Percentiles rank a stretch among this genome's conserved stretches.
Conservation (phyloP, 768 basidiomycete genomes). For the Naematelia aurantialba region DNA sequence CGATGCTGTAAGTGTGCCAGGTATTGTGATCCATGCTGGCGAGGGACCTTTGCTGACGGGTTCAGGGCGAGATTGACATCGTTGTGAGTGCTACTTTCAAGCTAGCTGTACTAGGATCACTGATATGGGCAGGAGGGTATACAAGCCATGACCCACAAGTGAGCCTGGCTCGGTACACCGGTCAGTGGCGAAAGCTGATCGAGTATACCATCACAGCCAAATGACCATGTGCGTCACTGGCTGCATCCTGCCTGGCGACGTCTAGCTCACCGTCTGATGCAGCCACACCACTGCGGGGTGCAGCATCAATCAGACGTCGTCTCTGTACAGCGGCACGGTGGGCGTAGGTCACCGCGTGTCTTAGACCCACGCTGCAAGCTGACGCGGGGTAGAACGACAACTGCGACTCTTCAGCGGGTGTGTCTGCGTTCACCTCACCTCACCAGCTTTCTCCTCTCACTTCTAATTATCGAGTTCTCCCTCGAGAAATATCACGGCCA, state of each 20-base stretch:
- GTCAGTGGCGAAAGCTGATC: slow-evolving; percentile 1
- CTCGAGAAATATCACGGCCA: too few species aligned
- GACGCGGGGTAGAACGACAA: slow-evolving; percentile 9
- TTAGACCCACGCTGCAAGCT: background rate
- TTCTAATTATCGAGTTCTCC: too few species aligned
- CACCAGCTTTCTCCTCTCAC: background rate
- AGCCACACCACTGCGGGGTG: slow-evolving; percentile 47
- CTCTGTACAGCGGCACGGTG: slow-evolving; percentile 33
- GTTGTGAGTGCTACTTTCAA: slow-evolving; percentile 23
- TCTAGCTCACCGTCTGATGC: background rate
- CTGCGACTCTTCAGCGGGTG: slow-evolving; percentile 15
- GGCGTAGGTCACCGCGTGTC: slow-evolving; percentile 25
- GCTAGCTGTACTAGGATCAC: background rate
- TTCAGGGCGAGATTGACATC: slow-evolving; percentile 49
- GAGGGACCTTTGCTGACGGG: slow-evolving; percentile 1
- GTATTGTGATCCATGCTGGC: background rate
- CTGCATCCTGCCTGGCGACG: background rate
- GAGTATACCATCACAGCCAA: slow-evolving; percentile 24
- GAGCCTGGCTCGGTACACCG: slow-evolving; percentile 7
- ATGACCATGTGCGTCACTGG: slow-evolving; percentile 35
- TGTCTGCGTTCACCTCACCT: slow-evolving; percentile 2
- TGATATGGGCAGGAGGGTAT: slow-evolving; percentile 42
- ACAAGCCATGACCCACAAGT: slow-evolving; percentile 40
- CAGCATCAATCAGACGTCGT: slow-evolving; percentile 27
- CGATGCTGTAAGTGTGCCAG: slow-evolving; percentile 20